A percentile compares a stretch with the other conserved stretches of the same genome.
phyloP scores from a whole-genome alignment of 495 filamentous ascomycete species.

The Neurospora terricola region DNA sequence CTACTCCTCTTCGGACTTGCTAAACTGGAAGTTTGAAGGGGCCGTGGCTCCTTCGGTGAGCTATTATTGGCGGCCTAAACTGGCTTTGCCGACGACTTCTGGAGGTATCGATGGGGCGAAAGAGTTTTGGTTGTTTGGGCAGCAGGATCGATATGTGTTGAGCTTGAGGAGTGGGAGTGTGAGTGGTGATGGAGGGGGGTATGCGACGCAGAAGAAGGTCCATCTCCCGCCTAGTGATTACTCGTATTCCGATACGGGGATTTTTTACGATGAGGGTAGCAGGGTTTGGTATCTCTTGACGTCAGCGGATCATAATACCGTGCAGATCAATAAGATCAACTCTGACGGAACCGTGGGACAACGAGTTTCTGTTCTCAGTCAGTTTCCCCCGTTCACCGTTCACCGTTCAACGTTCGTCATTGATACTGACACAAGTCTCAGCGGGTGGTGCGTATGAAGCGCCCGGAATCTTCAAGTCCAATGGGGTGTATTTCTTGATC shows the following conservation, averaged over 20 bases:
- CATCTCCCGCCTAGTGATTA: slow-evolving; percentile 34
- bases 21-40: slow-evolving; percentile 36
- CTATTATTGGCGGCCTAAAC: slow-evolving; percentile 35
- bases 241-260: slow-evolving; percentile 37
- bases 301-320: slow-evolving; percentile 35
- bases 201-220: slow-evolving; percentile 26
- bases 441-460: too few relatives aligned
- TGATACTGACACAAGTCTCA: too few relatives aligned
- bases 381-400: too few relatives aligned
- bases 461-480: too few relatives aligned
- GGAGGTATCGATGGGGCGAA: too few relatives aligned
- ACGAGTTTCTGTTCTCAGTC: too few relatives aligned
- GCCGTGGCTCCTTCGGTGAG: slow-evolving; percentile 19
- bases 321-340: slow-evolving; percentile 28
- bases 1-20: slow-evolving; percentile 35
- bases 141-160: slow-evolving; percentile 35
- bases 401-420: too few relatives aligned
- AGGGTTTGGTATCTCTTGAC: slow-evolving; percentile 35
- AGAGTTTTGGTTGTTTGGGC: slow-evolving; percentile 32
- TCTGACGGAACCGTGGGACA: too few relatives aligned
- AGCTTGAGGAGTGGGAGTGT: slow-evolving; percentile 25
- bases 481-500: too few relatives aligned
- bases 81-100: slow-evolving; percentile 11
- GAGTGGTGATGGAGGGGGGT: slow-evolving; percentile 16
- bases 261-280: slow-evolving; percentile 32